Conservation (phyloP, 495 filamentous ascomycete genomes). For the Evernia prunastri region DNA sequence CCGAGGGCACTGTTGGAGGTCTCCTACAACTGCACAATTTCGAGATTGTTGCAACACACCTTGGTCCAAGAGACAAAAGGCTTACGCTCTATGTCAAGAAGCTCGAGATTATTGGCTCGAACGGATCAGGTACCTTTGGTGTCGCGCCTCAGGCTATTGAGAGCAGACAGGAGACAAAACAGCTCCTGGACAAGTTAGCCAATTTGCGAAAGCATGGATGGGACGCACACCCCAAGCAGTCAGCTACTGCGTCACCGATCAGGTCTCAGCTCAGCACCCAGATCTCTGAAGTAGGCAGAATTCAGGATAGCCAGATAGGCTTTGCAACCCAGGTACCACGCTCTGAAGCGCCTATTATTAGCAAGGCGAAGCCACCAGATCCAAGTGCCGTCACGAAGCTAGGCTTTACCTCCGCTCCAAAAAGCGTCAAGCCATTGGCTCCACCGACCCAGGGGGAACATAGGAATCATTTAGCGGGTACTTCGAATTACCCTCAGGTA, state of each 20-base stretch:
- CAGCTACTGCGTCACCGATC: conserved; percentile 18
- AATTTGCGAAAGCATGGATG: conserved; percentile 20
- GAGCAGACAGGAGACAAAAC: background rate
- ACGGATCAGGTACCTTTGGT: conserved; percentile 27
- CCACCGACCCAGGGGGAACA: background rate
- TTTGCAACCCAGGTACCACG: conserved; percentile 19
- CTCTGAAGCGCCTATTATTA: background rate
- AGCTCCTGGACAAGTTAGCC: conserved; percentile 19
- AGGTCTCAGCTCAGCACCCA: conserved; percentile 8
- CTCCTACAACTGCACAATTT: conserved; percentile 36
- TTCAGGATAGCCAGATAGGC: conserved; percentile 4
- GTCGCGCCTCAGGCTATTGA: conserved; percentile 22
- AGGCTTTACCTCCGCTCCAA: background rate
- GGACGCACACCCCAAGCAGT: conserved; percentile 23
- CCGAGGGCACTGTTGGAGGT: conserved; percentile 29
- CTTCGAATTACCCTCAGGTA: background rate
- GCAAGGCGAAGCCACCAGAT: background rate
- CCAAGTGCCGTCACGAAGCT: background rate
- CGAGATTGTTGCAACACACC: conserved; percentile 35
- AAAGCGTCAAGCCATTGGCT: background rate
- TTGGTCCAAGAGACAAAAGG: conserved; percentile 27
- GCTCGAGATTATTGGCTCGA: conserved; percentile 33
- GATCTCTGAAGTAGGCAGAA: background rate
- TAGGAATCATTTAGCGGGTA: background rate
- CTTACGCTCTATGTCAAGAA: conserved; percentile 33